A percentile compares a stretch with the other conserved stretches of the same genome.
phyloP scores from a whole-genome alignment of 495 filamentous ascomycete genomes.

The Penicillium silybi region DNA sequence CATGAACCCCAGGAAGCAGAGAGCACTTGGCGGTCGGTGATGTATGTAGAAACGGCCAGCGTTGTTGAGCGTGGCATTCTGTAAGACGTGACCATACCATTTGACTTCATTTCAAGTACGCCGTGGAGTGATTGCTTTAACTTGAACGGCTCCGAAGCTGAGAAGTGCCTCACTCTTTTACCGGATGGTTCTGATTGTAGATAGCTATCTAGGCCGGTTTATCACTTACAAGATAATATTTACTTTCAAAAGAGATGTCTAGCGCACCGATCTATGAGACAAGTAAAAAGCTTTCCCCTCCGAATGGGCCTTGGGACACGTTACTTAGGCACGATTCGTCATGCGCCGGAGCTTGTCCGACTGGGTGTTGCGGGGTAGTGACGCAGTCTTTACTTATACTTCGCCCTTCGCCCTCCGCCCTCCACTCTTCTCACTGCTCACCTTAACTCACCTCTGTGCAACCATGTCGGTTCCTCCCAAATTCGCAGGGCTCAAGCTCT shows the following conservation, averaged over 20 bases:
- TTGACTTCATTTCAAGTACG: background rate
- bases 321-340: background rate
- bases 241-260: too few species aligned
- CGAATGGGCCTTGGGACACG: too few species aligned
- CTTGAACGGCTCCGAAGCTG: background rate
- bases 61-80: background rate
- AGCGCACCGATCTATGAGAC: too few species aligned
- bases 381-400: background rate
- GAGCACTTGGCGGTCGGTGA: slow-evolving; percentile 19
- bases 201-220: too few species aligned
- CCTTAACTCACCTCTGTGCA: background rate
- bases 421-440: background rate
- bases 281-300: too few species aligned
- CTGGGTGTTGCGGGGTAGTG: background rate
- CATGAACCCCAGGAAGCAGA: slow-evolving; percentile 26
- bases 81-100: background rate
- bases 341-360: background rate
- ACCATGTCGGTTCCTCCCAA: slow-evolving; percentile 75
- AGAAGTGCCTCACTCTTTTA: too few species aligned
- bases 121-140: background rate
- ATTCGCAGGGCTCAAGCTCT: slow-evolving; percentile 67
- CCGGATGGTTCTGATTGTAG: too few species aligned
- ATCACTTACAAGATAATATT: too few species aligned
- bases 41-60: background rate
- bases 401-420: background rate